A percentile compares a stretch with the other conserved stretches of the same genome.
phyloP scores from a whole-genome alignment of 371 early-diverging fungal species.

The Lichtheimia ramosa region DNA sequence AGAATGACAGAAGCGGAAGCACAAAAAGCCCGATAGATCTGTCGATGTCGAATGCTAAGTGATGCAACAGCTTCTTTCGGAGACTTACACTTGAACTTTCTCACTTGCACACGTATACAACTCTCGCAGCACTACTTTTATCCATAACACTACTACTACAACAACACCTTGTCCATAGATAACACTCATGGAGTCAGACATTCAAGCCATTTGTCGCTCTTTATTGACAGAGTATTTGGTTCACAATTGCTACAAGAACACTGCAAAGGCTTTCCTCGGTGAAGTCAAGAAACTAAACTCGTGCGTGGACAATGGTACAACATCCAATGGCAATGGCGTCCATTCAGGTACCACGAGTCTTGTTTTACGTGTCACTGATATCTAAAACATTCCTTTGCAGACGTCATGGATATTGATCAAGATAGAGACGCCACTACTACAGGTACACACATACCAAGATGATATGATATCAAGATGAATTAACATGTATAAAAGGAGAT shows the following conservation, averaged over 20 bases:
- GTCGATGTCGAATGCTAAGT: no score
- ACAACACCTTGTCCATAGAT: no score
- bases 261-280: slow-evolving; percentile 58
- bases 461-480: not conserved
- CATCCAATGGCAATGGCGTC: slow-evolving; percentile 11
- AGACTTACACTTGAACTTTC: no score
- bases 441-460: no score
- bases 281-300: slow-evolving; percentile 36
- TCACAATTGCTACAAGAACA: slow-evolving; percentile 63
- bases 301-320: slow-evolving; percentile 4
- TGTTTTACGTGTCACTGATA: not conserved
- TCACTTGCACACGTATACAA: no score
- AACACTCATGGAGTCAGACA: slow-evolving; percentile 11
- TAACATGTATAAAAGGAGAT: not conserved
- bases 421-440: not conserved
- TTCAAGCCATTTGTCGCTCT: slow-evolving; percentile 23
- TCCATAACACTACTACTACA: no score
- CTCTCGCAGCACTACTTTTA: no score
- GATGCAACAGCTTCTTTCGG: no score
- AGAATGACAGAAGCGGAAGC: no score
- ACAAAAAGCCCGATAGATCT: no score
- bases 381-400: not conserved
- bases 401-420: slow-evolving; percentile 11
- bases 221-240: slow-evolving; percentile 53
- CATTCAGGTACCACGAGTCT: not conserved